A percentile compares a stretch with the other conserved stretches of the same genome.
Conservation (phyloP, 108 stramenopile species). For the Stephanodiscus triporus region DNA sequence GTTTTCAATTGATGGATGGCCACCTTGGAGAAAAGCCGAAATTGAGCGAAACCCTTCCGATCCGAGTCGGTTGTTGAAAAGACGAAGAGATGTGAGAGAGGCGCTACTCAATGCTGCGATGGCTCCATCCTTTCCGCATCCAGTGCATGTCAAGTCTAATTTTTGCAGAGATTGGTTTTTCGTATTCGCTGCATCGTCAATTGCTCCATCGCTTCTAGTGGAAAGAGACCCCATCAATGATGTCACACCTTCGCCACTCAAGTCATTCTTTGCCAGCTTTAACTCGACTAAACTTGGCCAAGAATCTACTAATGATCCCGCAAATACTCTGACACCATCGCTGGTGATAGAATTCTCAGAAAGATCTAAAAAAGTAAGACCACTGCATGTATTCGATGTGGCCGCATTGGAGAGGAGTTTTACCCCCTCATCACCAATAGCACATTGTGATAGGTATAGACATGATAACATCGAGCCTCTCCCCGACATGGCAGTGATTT, state of each 20-base stretch:
- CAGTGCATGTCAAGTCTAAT: slow-evolving; percentile 63
- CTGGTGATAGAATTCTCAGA: slow-evolving; percentile 52
- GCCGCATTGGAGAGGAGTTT: slow-evolving; percentile 30
- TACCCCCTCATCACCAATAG: slow-evolving; percentile 57
- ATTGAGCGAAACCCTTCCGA: slow-evolving; percentile 60
- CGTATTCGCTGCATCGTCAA: neutral
- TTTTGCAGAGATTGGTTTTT: slow-evolving; percentile 35
- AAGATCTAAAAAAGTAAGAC: slow-evolving; percentile 50
- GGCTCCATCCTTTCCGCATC: slow-evolving; percentile 64
- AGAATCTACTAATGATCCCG: slow-evolving; percentile 25
- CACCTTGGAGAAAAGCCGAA: slow-evolving; percentile 46
- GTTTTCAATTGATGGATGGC: slow-evolving; percentile 58
- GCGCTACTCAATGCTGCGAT: slow-evolving; percentile 36
- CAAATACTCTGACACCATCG: slow-evolving; percentile 34
- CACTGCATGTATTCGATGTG: slow-evolving; percentile 16
- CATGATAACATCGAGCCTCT: slow-evolving; percentile 35
- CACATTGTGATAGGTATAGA: slow-evolving; percentile 44
- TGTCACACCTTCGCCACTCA: slow-evolving; percentile 44
- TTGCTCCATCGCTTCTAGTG: slow-evolving; percentile 4
- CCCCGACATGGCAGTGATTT: slow-evolving; percentile 14
- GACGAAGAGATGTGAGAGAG: slow-evolving; percentile 49
- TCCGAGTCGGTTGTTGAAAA: slow-evolving; percentile 73
- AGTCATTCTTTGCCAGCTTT: slow-evolving; percentile 49
- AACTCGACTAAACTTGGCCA: slow-evolving; percentile 50
- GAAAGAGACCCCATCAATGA: slow-evolving; percentile 23